A percentile compares a stretch with the other conserved stretches of the same genome.
These are phyloP conservation scores for Tetrahymena malaccensis DNA, from an alignment of 73 alveolate genomes.

Conservation along the genomic window DNA sequence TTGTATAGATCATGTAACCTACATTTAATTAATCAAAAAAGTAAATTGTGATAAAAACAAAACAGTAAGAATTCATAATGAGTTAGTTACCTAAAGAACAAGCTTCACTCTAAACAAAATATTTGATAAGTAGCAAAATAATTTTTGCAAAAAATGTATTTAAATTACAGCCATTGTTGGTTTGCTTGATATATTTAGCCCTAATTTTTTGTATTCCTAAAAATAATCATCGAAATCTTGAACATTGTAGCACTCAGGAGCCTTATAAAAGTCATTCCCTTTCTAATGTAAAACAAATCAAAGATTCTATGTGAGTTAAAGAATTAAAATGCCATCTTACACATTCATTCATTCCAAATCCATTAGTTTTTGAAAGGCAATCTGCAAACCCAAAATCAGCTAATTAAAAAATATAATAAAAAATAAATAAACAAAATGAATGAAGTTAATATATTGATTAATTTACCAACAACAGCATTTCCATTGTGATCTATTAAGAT, in stretches of 20 bases:
- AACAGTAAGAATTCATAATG: too few relatives aligned
- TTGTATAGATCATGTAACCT: background rate
- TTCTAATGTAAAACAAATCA: background rate
- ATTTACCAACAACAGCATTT: background rate
- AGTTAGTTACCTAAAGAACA: background rate
- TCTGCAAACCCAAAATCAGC: background rate
- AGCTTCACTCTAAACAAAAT: background rate
- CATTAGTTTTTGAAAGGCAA: background rate
- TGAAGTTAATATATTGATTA: too few relatives aligned
- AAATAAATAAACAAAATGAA: too few relatives aligned
- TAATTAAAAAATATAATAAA: too few relatives aligned
- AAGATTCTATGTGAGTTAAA: background rate
- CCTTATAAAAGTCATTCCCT: background rate
- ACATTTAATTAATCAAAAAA: too few relatives aligned
- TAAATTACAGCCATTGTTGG: background rate
- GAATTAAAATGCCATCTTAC: background rate
- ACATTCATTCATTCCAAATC: background rate
- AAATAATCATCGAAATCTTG: too few relatives aligned
- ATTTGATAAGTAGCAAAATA: background rate
- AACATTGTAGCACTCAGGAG: background rate
- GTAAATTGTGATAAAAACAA: too few relatives aligned
- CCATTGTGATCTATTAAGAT: background rate
- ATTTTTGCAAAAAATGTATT: too few relatives aligned
- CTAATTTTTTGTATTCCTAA: background rate
- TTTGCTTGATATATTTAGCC: too few relatives aligned